Base-by-base conservation (phyloP, 2,329 filamentous ascomycete species). In the Epichloe sp. region DNA sequence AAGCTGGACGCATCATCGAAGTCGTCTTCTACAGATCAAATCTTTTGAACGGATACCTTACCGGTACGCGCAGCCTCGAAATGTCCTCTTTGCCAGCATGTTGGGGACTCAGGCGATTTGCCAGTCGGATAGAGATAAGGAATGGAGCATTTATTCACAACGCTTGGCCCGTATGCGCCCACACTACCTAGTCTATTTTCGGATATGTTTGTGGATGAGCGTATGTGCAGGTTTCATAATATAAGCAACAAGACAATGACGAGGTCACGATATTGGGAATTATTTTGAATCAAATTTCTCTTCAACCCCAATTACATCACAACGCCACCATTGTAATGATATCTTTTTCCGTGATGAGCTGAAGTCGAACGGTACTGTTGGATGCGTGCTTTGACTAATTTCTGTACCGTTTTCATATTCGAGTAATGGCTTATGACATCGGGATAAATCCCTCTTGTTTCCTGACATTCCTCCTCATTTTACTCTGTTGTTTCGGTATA, bases 1-100 rank as follows among this genome's bases (percentile, higher is more conserved):
- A 79, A 78, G 53, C 53, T 72, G 31, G 64, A 69, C 52, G 48
- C 64, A 50, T 52, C 57, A n/a, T 49, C 61, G 17, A 60, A 61
- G 21, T 55, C 60, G 41, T 38, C 54, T n/a, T 50, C 55, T 2
- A 47, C 53, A 4, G 54, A 56, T 34, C 52, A 40, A 41, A 48
- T 59, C 54, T 54, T 55, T 48, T 52, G 44, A 48, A 23, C 7
- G n/a, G n/a, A 37, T 10, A 37, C 7, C n/a, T 23, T 34, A 5
- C 35, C 5, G 31, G 15, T 38, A 19, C 5, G 4, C 3, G 14
- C 15, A 38, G 5, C 21, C 38, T 48, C 31, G 19, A 10, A 11
- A 43, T 49, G 4, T n/a, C n/a, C 17, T n/a, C 11, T 23, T 8
- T 5, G 10, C 5, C 14, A 19, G 11, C 14, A 11, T 40, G 6